A percentile compares a stretch with the other conserved stretches of the same genome.
phyloP scores from a whole-genome alignment of 2,329 filamentous ascomycete genomes.

The Bipolaris oryzae region DNA sequence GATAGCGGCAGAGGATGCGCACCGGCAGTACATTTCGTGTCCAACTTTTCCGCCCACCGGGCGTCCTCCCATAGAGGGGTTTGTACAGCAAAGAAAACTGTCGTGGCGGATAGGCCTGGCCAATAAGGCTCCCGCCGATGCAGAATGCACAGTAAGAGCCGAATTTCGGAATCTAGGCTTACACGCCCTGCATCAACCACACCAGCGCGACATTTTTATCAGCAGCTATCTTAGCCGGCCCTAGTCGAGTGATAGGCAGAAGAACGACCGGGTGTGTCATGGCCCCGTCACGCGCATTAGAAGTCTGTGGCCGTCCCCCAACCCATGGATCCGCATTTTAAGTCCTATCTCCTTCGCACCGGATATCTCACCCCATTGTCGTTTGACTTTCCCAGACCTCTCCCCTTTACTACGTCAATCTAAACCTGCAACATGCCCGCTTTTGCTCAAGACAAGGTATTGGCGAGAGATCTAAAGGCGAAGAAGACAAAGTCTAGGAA shows the following conservation, averaged over 20 bases:
- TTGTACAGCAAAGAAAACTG: constrained; percentile 11
- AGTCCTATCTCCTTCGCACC: constrained; percentile 21
- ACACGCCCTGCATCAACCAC: constrained; percentile 24
- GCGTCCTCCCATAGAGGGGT: constrained; percentile 36
- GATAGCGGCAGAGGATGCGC: constrained; percentile 15
- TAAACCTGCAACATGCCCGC: constrained; percentile 35
- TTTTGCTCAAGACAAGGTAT: constrained; percentile 34
- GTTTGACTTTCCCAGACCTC: constrained; percentile 23
- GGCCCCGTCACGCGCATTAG: constrained; percentile 28
- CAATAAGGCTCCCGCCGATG: constrained; percentile 30
- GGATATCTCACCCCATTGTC: constrained; percentile 28
- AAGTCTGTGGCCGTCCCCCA: constrained; percentile 15
- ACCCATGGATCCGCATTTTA: constrained; percentile 26
- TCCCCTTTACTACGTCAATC: constrained; percentile 7
- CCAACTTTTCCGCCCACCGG: constrained; percentile 35
- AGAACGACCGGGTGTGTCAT: constrained; percentile 37
- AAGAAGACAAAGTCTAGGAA: constrained; percentile 48
- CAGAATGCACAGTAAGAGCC: constrained; percentile 27
- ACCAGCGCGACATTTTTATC: constrained; percentile 33
- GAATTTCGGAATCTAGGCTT: constrained; percentile 32
- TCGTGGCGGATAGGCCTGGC: constrained; percentile 11
- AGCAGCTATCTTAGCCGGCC: constrained; percentile 34
- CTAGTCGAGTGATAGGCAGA: constrained; percentile 27
- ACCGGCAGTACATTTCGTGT: constrained; percentile 16
- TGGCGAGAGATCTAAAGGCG: constrained; percentile 34